Base-by-base conservation (phyloP, 257 asterid genomes). In the Cordia subcordata region DNA sequence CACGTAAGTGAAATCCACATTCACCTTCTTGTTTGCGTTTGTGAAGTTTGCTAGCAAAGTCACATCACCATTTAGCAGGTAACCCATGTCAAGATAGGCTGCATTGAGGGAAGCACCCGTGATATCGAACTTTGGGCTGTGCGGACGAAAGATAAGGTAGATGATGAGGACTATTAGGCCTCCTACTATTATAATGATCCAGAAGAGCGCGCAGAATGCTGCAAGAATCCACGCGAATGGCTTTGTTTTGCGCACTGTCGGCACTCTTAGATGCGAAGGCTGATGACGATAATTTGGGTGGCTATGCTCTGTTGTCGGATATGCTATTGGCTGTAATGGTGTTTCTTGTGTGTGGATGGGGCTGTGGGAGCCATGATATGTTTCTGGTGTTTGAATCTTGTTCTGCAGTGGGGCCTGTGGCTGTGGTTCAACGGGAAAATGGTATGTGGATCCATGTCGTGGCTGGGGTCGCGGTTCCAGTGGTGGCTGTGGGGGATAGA, bases 81-180 rank as follows among this genome's bases (percentile, higher is more conserved):
- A 77, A 0, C 96, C 96, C 95, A 81, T 81, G 86, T 88, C 99
- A 13, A 92, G 91, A 70, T 92, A 92, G 50, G 96, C 99, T 8
- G 91, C 94, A n/a, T 92, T 92, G 60, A 92, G 72, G 53, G 89
- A 76, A 59, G 74, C 85, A 10, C 73, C 55, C 6, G 94, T 74
- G 59, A 92, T 72, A 81, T 92, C 97, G 59, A 92, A 86, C 68
- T 84, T 73, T 0, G 99, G 99, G 64, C 58, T 82, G 1, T 79
- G 75, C 0, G 97, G 99, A 27, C 84, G 93, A 74, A 75, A 92
- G 32, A 83, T 77, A 15, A 92, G 79, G 75, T 84, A 88, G 46
- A 92, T 75, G 15, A 81, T 83, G 63, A 88, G 91, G 74, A 86
- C 68, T 12, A 81, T 66, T 8, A 88, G 67, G 60, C 95, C 96